Conservation (phyloP, 73 alveolate genomes). For the Stentor coeruleus region DNA sequence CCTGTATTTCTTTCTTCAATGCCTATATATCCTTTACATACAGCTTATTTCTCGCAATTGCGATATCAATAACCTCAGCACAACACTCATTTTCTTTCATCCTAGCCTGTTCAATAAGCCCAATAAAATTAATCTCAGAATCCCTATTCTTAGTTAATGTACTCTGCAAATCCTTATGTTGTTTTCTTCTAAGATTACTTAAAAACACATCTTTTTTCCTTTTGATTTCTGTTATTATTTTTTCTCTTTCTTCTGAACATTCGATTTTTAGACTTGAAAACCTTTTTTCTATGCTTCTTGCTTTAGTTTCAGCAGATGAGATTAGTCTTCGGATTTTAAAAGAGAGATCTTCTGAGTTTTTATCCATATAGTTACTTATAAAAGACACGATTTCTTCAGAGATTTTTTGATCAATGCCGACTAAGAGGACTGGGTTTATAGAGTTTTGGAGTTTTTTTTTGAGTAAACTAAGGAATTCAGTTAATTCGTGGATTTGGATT, state of each 20-base stretch:
- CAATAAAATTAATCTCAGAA: neutral
- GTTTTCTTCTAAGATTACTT: neutral
- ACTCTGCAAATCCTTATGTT: neutral
- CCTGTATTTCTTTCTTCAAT: neutral
- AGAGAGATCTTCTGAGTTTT: neutral
- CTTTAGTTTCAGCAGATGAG: neutral
- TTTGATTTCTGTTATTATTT: neutral
- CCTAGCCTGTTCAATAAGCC: neutral
- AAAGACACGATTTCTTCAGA: neutral
- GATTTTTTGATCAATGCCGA: neutral
- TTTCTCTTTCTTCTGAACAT: neutral
- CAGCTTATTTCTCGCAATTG: neutral
- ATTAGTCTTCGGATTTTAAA: neutral
- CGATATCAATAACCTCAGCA: neutral
- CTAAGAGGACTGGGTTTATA: neutral
- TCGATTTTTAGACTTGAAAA: neutral
- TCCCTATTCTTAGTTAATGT: too few relatives aligned
- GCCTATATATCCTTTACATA: neutral
- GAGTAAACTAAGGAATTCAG: neutral
- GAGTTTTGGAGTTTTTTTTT: neutral
- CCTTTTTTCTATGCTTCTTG: neutral
- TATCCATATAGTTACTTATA: neutral
- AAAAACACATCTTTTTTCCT: neutral
- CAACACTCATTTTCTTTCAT: neutral
- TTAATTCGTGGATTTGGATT: neutral